phyloP scores from a whole-genome alignment of 2,329 filamentous ascomycete genomes.

The Pseudocercospora vitis region DNA sequence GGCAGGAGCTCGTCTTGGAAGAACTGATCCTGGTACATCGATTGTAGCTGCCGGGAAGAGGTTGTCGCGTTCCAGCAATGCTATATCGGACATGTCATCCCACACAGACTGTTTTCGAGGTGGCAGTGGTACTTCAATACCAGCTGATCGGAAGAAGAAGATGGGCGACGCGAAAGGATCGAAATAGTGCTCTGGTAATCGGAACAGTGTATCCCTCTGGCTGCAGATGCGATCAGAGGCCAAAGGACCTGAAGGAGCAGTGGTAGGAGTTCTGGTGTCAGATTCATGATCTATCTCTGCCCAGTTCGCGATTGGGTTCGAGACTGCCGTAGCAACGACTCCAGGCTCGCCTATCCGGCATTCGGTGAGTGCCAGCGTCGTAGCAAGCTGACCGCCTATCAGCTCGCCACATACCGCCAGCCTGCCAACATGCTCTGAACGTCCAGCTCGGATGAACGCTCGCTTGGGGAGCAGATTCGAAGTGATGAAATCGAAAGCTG shows the following conservation, averaged over 20 bases:
- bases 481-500: conserved; percentile 50
- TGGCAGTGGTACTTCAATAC: conserved; percentile 28
- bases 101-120: conserved; percentile 2
- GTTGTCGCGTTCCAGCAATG: conserved; percentile 33
- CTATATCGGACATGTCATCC: conserved; percentile 38
- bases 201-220: conserved; percentile 44
- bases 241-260: neutral
- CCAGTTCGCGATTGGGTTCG: conserved; percentile 53
- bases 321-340: conserved; percentile 48
- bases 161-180: conserved; percentile 54
- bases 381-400: conserved; percentile 50
- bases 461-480: conserved; percentile 39
- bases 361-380: conserved; percentile 53
- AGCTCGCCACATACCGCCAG: conserved; percentile 51
- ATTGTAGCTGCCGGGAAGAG: too few relatives aligned
- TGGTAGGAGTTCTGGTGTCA: neutral
- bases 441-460: conserved; percentile 30
- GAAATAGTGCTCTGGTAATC: conserved; percentile 45
- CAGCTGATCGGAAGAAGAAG: conserved; percentile 52
- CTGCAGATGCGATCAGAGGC: conserved; percentile 29
- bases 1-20: too few relatives aligned
- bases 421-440: conserved; percentile 33
- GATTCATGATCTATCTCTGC: conserved; percentile 34
- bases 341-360: conserved; percentile 44
- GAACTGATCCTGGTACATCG: too few relatives aligned